Base-by-base conservation (phyloP, 2,329 filamentous ascomycete species). In the Podosphaera fusca region DNA sequence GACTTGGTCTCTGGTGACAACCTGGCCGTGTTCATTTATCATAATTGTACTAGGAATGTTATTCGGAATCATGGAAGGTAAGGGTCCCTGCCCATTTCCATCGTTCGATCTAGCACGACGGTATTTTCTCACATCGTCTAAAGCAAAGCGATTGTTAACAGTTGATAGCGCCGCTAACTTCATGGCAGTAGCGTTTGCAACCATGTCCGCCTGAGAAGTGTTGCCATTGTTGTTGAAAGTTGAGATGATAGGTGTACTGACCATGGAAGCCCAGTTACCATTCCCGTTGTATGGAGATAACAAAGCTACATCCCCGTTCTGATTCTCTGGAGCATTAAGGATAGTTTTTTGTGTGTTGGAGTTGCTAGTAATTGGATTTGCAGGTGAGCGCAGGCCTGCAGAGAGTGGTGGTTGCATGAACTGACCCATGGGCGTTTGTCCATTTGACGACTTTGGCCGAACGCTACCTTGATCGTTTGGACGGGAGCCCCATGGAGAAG, bases 151-250 rank as follows among this genome's bases (percentile, higher is more conserved):
- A 70, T 96, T 98, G 74, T 96, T 98, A 55, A 98, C 92, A 2
- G 92, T 98, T 4, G 90, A 96, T 51, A 98, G 75, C 21, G 92
- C 92, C 51, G 92, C 92, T 55, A 98, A 78, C 70, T 98, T 98
- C 92, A 98, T 98, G 30, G 92, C 92, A 14, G 92, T 96, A 33
- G 92, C 92, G 67, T 96, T 98, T 59, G 92, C 92, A 58, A 98
- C 85, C 90, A 96, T 96, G 66, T 98, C 92, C 14, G 88, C 89
- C 69, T 95, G 89, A 60, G 69, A 70, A 14, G 75, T 71, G 57
- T 67, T 70, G 63, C 74, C 75, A 59, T 75, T 71, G 35, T 70
- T 69, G 61, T 77, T 83, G 70, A 96, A 98, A 62, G 82, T 90
- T 46, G 87, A 74, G 4, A 90, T 86, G 85, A 96, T 94, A 1